phyloP scores from a whole-genome alignment of 1,284 basidiomycete genomes.

The Coriolopsis trogii region DNA sequence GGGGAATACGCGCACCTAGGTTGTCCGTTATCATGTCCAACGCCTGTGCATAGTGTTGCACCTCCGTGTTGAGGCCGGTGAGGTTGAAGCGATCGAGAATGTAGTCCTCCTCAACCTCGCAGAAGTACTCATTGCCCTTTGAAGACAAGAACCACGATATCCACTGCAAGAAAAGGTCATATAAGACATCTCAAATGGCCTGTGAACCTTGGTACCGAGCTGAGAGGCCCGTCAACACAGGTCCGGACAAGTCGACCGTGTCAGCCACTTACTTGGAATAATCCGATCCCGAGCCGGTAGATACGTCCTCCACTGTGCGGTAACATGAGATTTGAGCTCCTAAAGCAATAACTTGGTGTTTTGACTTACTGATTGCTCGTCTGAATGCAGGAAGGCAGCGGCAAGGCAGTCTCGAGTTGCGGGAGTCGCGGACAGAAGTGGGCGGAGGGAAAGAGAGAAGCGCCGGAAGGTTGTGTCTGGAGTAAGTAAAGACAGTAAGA shows the following conservation, averaged over 20 bases:
- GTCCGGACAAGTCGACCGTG: slow-evolving; percentile 12
- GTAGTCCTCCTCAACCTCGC: slow-evolving; percentile 99
- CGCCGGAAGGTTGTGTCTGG: no score
- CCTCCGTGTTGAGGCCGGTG: slow-evolving; percentile 96
- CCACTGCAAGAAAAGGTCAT: slow-evolving; percentile 59
- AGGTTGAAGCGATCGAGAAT: slow-evolving; percentile 98
- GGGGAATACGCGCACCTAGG: slow-evolving; percentile 59
- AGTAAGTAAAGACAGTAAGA: no score
- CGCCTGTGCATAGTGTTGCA: slow-evolving; percentile 92
- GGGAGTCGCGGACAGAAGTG: no score
- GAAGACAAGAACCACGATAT: slow-evolving; percentile 98
- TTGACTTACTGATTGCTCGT: no score
- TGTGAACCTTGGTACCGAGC: slow-evolving; percentile 38
- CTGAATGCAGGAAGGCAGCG: no score
- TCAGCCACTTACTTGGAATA: slow-evolving; percentile 74
- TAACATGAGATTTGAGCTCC: no score
- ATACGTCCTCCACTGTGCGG: slow-evolving; percentile 84
- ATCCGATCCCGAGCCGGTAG: slow-evolving; percentile 86
- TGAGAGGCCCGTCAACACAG: slow-evolving; percentile 20
- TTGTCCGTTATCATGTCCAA: slow-evolving; percentile 96
- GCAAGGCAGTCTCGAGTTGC: no score
- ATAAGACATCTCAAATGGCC: neutral
- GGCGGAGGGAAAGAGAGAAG: no score
- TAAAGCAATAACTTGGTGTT: no score
- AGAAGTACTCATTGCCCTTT: slow-evolving; percentile 98